Conservation (phyloP, 768 basidiomycete genomes). For the Tylopilus sp. region DNA sequence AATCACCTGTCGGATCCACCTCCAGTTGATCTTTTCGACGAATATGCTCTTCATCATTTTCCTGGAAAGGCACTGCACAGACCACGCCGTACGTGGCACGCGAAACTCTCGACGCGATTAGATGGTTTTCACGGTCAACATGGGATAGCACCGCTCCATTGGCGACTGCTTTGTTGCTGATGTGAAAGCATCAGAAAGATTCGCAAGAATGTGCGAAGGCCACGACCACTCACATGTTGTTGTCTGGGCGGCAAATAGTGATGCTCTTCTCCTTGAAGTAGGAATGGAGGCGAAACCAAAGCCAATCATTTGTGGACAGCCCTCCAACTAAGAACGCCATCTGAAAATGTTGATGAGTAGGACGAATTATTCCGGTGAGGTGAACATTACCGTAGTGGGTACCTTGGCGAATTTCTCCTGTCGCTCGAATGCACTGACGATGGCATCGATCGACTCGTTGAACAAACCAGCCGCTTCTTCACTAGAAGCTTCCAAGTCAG, state of each 20-base stretch:
- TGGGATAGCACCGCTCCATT: neutral
- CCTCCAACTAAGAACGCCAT: neutral
- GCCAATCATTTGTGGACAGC: neutral
- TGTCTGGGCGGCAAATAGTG: neutral
- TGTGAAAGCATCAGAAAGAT: neutral
- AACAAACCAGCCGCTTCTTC: too few species aligned
- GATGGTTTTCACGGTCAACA: neutral
- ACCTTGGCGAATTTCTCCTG: too few species aligned
- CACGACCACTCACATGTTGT: neutral
- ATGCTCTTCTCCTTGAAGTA: neutral
- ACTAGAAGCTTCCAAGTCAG: neutral
- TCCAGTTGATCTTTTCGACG: slow-evolving; percentile 4
- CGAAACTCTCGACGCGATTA: neutral
- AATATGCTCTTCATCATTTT: neutral
- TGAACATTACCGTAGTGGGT: too few species aligned
- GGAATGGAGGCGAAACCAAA: neutral
- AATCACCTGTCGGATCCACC: slow-evolving; percentile 1
- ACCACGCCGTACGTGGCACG: neutral
- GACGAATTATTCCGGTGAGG: neutral
- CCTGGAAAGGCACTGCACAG: neutral
- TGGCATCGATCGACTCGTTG: too few species aligned
- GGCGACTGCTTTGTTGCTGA: neutral
- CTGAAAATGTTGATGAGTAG: neutral
- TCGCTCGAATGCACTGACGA: too few species aligned
- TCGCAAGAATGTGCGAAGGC: neutral